Base-by-base conservation (phyloP, 179 eudicot species). In the Pouteria campechiana region DNA sequence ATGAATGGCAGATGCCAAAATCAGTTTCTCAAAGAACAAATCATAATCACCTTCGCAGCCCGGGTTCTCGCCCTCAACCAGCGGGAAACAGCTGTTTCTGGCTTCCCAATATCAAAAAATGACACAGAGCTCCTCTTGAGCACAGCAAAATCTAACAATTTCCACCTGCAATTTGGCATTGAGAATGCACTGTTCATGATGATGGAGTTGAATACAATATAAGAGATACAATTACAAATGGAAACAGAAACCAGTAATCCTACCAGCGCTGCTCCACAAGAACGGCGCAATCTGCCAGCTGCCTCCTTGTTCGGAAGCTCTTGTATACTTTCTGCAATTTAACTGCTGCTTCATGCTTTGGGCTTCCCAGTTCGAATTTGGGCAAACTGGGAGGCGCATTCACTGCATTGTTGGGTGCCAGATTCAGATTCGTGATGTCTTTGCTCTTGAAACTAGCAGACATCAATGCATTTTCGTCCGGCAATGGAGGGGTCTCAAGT, bases 181-280 rank as follows among this genome's bases (percentile, higher is more conserved):
- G n/a, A n/a, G n/a, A n/a, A n/a, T n/a, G n/a, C n/a, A n/a, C n/a
- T n/a, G n/a, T n/a, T 12, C 37, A 15, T 8, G 1, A 7, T 4
- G 5, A 38, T 14, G 14, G 20, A 12, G 37, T 11, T 11, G 23
- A 46, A 35, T 7, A 18, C 6, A 13, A 37, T 18, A 7, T 17
- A 36, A 38, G 8, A 10, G 32, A n/a, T n/a, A n/a, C n/a, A n/a
- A n/a, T n/a, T n/a, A n/a, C n/a, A n/a, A n/a, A n/a, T n/a, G n/a
- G n/a, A n/a, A n/a, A n/a, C n/a, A 32, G 1, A 23, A n/a, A 16
- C 17, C 14, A 25, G 12, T 1, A 14, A 14, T 25, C 68, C 9
- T 41, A 83, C 97, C 97, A 88, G 71, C 81, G 77, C 41, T 88
- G 94, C 65, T 88, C 97, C 6, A 74, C 87, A 23, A 88, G 60